Evolutionary conservation across 345 rosid genomes (phyloP).

Genomic region (Excoecaria cochinchinensis): DNA sequence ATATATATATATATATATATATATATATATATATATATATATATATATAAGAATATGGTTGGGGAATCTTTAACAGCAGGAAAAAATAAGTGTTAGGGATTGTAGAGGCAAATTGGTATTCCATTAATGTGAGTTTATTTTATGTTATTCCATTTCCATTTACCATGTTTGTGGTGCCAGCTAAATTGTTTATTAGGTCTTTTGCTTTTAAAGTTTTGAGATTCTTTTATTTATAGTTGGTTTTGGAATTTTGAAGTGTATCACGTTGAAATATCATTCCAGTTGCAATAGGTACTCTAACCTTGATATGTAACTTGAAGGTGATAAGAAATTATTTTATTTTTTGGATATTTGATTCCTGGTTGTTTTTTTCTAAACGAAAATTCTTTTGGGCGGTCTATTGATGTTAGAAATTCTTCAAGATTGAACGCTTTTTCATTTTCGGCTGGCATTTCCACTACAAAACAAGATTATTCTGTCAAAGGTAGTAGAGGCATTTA

Average conservation of each 20-base stretch:
- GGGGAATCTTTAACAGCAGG: too few species aligned
- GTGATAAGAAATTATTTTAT: not conserved
- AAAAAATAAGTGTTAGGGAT: too few species aligned
- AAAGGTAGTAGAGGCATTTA: constrained; percentile 29
- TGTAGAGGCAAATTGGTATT: too few species aligned
- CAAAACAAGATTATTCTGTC: constrained; percentile 29
- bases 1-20: too few species aligned
- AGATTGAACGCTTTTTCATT: constrained; percentile 35
- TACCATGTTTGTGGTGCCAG: not conserved
- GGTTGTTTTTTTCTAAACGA: constrained; percentile 4
- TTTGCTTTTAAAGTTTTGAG: not conserved
- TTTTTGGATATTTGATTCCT: not conserved
- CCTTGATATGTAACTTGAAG: not conserved
- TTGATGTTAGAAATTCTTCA: constrained; percentile 24
- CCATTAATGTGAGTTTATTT: not conserved
- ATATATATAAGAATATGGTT: too few species aligned
- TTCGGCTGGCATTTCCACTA: constrained; percentile 42
- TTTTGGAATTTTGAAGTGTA: not conserved
- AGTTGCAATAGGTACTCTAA: not conserved
- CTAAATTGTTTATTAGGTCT: not conserved
- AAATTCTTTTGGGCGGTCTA: constrained; percentile 3
- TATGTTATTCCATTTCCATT: not conserved
- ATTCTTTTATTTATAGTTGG: not conserved
- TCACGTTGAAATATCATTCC: not conserved
- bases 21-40: too few species aligned